Evolutionary conservation across 371 early-diverging fungal species (phyloP).

Genomic region (Actinomortierella wolfii): DNA sequence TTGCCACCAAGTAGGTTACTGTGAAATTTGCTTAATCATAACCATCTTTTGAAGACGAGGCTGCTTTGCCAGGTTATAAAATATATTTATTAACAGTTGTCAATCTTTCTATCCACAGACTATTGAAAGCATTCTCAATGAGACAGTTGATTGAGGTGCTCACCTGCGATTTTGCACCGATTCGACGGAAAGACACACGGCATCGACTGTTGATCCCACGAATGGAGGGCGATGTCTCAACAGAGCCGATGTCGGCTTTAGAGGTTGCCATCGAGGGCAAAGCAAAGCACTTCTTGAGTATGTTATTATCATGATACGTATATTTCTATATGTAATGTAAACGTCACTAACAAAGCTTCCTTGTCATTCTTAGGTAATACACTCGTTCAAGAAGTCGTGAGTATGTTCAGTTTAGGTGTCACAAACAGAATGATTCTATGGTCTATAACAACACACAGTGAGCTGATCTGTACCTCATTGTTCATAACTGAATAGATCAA

Average conservation of each 20-base stretch:
- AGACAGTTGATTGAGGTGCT: constrained; percentile 44
- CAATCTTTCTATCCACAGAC: constrained; percentile 7
- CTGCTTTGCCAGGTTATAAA: too few species aligned
- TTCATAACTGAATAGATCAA: too few species aligned
- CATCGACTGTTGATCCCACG: constrained; percentile 39
- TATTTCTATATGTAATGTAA: too few species aligned
- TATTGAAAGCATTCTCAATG: constrained; percentile 41
- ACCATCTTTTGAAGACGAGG: too few species aligned
- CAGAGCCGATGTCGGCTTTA: constrained; percentile 44
- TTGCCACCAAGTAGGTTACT: constrained; percentile 42
- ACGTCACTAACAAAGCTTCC: too few species aligned
- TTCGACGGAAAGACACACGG: constrained; percentile 31
- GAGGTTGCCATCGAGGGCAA: constrained; percentile 47
- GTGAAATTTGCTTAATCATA: too few species aligned
- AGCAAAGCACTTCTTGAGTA: constrained; percentile 42
- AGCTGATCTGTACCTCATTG: too few species aligned
- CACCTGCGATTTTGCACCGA: constrained; percentile 46
- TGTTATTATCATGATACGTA: too few species aligned
- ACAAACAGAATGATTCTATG: neutral
- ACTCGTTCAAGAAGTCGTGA: constrained; percentile 44
- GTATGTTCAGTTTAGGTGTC: constrained; percentile 16
- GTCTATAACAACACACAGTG: too few species aligned
- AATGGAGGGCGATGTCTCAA: constrained; percentile 35
- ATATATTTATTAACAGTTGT: too few species aligned
- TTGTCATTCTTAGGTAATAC: constrained; percentile 17